These are phyloP conservation scores for Chlorella sorokiniana DNA, from an alignment of 139 green algal species.

Conservation along the genomic window DNA sequence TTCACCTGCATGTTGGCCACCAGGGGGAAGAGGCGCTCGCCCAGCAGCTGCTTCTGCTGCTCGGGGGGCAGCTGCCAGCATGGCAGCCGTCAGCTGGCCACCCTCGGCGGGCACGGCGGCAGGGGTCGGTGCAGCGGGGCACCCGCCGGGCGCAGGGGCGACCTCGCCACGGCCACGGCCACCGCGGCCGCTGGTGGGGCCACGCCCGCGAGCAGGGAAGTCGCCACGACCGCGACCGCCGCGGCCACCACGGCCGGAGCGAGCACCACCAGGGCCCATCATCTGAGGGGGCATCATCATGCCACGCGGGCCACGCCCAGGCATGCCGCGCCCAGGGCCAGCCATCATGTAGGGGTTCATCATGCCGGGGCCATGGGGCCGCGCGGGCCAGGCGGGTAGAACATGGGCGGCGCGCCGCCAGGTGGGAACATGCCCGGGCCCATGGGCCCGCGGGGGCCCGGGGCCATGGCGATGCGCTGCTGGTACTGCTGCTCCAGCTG, in stretches of 20 bases:
- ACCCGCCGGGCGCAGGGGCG: constrained; percentile 32
- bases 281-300: constrained; percentile 33
- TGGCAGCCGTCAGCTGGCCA: constrained; percentile 60
- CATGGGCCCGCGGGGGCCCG: constrained; percentile 51
- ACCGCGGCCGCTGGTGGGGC: constrained; percentile 17
- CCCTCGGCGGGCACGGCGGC: constrained; percentile 41
- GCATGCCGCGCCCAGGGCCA: constrained; percentile 35
- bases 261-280: constrained; percentile 25
- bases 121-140: constrained; percentile 14
- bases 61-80: constrained; percentile 81
- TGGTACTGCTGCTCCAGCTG: constrained; percentile 80
- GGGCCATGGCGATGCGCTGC: constrained; percentile 37
- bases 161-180: constrained; percentile 41
- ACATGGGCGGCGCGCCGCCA: constrained; percentile 46
- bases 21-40: constrained; percentile 89
- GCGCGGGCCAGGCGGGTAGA: constrained; percentile 39
- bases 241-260: constrained; percentile 16
- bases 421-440: constrained; percentile 39
- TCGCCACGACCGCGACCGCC: constrained; percentile 25
- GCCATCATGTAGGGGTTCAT: constrained; percentile 50
- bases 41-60: constrained; percentile 91
- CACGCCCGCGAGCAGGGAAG: constrained; percentile 1
- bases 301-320: constrained; percentile 33
- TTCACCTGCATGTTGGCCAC: constrained; percentile 46
- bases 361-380: constrained; percentile 40